phyloP scores from a whole-genome alignment of 768 basidiomycete genomes.

The Hirschioporus abietinus region DNA sequence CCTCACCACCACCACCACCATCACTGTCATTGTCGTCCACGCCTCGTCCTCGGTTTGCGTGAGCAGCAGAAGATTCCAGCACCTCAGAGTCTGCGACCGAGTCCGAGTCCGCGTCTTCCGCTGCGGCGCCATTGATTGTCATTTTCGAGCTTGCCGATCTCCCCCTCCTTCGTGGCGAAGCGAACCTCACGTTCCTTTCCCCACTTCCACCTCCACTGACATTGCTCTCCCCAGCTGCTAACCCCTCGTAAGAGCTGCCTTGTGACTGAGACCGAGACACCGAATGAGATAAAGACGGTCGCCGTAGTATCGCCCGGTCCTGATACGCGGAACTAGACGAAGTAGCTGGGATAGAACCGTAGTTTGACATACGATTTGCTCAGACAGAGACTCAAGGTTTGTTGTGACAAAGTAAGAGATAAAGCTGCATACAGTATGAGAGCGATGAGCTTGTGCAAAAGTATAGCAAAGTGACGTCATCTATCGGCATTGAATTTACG shows the following conservation, averaged over 20 bases:
- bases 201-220: background rate
- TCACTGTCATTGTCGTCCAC: background rate
- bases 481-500: too few relatives aligned
- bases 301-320: too few relatives aligned
- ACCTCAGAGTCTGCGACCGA: background rate
- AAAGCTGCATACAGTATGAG: too few relatives aligned
- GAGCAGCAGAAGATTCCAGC: background rate
- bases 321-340: background rate
- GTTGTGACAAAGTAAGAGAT: too few relatives aligned
- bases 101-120: too few relatives aligned
- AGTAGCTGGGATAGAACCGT: background rate
- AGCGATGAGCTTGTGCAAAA: too few relatives aligned
- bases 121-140: background rate
- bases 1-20: background rate
- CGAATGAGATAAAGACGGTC: background rate
- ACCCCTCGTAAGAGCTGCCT: background rate
- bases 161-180: background rate
- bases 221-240: background rate
- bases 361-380: background rate
- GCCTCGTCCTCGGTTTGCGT: background rate
- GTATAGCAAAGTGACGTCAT: too few relatives aligned
- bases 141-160: background rate
- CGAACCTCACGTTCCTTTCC: background rate
- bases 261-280: background rate
- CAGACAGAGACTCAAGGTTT: too few relatives aligned